These are phyloP conservation scores for Podila epicladia DNA, from an alignment of 192 early-diverging fungal species.

Conservation along the genomic window DNA sequence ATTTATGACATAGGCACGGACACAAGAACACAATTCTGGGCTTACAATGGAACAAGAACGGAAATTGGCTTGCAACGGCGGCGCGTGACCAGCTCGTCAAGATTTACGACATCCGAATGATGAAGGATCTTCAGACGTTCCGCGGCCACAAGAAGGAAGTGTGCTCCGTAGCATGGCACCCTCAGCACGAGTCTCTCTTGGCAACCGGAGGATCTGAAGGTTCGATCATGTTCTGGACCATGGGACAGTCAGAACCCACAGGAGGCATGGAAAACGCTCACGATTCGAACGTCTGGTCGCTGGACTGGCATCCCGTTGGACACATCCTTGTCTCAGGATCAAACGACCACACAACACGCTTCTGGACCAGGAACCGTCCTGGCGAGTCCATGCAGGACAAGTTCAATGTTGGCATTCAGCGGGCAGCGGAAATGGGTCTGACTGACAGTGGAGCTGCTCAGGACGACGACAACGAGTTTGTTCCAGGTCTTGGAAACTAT, in stretches of 20 bases:
- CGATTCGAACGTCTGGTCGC: conserved; percentile 90
- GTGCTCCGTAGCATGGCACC: conserved; percentile 94
- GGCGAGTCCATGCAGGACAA: conserved; percentile 71
- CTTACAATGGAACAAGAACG: conserved; percentile 96
- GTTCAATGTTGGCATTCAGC: conserved; percentile 61
- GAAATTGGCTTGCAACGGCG: conserved; percentile 94
- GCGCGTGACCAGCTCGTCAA: conserved; percentile 92
- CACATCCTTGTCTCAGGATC: conserved; percentile 94
- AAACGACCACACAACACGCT: conserved; percentile 95
- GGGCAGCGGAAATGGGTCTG: conserved; percentile 56
- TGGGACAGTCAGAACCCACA: conserved; percentile 65
- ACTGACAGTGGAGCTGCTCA: conserved; percentile 45
- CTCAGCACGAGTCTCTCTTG: conserved; percentile 89
- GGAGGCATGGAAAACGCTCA: conserved; percentile 81
- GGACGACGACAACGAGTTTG: conserved; percentile 54
- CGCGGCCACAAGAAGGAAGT: conserved; percentile 91
- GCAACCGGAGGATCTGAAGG: conserved; percentile 94
- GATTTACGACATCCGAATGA: conserved; percentile 93
- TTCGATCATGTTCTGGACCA: conserved; percentile 86
- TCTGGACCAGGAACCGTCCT: conserved; percentile 95
- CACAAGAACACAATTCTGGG: conserved; percentile 94
- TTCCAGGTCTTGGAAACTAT: conserved; percentile 43
- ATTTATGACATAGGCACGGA: conserved; percentile 68
- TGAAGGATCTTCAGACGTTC: conserved; percentile 91
- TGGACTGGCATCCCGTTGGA: conserved; percentile 98